phyloP scores from a whole-genome alignment of 2,329 filamentous ascomycete genomes.

The Chaetomiaceae sp. region DNA sequence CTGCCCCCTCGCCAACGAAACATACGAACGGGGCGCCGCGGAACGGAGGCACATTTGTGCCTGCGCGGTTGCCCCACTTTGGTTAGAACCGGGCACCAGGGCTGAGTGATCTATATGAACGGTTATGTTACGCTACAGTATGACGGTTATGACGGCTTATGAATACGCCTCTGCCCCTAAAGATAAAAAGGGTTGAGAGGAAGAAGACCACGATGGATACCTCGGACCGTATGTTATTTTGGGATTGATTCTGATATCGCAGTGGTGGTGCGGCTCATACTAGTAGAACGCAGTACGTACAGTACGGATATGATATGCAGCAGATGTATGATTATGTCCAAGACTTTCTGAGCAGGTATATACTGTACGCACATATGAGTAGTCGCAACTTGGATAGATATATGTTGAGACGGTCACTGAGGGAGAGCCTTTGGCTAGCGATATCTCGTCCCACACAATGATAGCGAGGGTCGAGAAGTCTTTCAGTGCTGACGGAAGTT shows the following conservation, averaged over 20 bases:
- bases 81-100: conserved; percentile 29
- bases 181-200: background rate
- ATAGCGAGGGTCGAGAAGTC: too few relatives aligned
- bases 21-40: conserved; percentile 7
- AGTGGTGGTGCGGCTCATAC: too few relatives aligned
- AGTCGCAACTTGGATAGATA: too few relatives aligned
- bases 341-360: too few relatives aligned
- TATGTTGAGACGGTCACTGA: too few relatives aligned
- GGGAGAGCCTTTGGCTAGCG: too few relatives aligned
- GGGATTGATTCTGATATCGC: background rate
- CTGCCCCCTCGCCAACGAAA: background rate
- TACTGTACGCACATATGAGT: too few relatives aligned
- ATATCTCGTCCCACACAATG: too few relatives aligned
- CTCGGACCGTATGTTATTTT: background rate
- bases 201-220: background rate
- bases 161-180: background rate
- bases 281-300: too few relatives aligned
- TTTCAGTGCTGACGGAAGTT: too few relatives aligned
- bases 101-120: background rate
- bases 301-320: conserved; percentile 1
- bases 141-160: background rate
- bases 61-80: conserved; percentile 56
- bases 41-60: conserved; percentile 42
- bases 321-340: conserved; percentile 12
- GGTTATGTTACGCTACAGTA: background rate